Evolutionary conservation across 2,329 filamentous ascomycete species (phyloP).

Genomic region (Metarhizium humberi): DNA sequence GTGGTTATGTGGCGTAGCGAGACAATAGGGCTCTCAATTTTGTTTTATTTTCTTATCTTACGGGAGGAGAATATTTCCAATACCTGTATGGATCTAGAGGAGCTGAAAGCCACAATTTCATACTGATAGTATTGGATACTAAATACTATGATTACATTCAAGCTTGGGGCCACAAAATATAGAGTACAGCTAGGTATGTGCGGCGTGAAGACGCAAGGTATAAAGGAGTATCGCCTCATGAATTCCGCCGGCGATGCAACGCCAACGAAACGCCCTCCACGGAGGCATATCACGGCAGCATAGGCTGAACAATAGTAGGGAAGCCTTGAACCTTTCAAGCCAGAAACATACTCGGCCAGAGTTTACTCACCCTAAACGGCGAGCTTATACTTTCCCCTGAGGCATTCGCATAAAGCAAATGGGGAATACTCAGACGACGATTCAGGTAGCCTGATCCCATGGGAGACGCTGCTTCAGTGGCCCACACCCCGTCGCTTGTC

Average conservation of each 20-base stretch:
- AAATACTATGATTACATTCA: neutral
- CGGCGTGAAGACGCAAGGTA: neutral
- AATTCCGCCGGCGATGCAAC: neutral
- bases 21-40: neutral
- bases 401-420: neutral
- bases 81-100: too few relatives aligned
- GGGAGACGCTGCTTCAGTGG: neutral
- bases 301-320: neutral
- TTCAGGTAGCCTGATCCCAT: neutral
- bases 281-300: neutral
- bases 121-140: neutral
- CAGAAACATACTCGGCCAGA: neutral
- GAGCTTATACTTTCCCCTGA: neutral
- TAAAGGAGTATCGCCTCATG: neutral
- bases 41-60: too few relatives aligned
- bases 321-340: neutral
- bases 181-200: neutral
- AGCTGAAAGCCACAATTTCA: neutral
- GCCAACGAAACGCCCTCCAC: neutral
- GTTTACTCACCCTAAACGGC: neutral
- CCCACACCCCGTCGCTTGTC: conserved; percentile 28
- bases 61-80: too few relatives aligned
- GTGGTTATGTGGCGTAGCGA: neutral
- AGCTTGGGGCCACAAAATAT: neutral
- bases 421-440: conserved; percentile 3